Evolutionary conservation across 169 alveolate genomes (phyloP).

Genomic region (Cryptosporidium meleagridis): DNA sequence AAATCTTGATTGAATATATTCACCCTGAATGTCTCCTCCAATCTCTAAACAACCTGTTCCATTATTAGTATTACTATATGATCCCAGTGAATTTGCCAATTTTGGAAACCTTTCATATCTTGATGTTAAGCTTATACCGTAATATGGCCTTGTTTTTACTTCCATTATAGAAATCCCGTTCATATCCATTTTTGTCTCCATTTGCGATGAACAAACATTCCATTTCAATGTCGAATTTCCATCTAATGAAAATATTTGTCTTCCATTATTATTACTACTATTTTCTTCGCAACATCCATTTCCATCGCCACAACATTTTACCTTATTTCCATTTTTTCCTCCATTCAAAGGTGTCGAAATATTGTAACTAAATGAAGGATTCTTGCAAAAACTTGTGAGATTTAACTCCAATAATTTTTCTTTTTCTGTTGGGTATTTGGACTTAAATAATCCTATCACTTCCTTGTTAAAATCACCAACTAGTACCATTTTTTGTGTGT

Average conservation of each 20-base stretch:
- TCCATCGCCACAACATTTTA: not conserved
- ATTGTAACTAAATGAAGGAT: conserved; percentile 32
- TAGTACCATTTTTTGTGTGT: conserved; percentile 5
- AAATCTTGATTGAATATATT: conserved; percentile 27
- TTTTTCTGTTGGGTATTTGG: conserved; percentile 59
- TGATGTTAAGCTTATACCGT: conserved; percentile 32
- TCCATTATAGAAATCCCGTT: conserved; percentile 52
- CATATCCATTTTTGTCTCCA: conserved; percentile 64
- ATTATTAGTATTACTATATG: no score
- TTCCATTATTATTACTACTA: not conserved
- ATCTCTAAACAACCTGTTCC: conserved; percentile 14
- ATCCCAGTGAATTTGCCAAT: no score
- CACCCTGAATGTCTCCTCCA: conserved; percentile 33
- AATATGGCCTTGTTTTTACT: conserved; percentile 22
- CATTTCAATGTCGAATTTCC: conserved; percentile 64
- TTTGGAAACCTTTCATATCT: conserved; percentile 33
- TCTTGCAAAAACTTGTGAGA: conserved; percentile 36
- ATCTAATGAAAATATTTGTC: not conserved
- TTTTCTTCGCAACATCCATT: not conserved
- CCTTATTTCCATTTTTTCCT: not conserved
- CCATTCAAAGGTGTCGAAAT: not conserved
- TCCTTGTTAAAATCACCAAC: conserved; percentile 63
- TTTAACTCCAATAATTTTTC: conserved; percentile 38
- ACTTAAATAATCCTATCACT: conserved; percentile 8
- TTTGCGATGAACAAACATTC: conserved; percentile 17